Percentiles rank a stretch among this genome's conserved stretches.
Evolutionary conservation across 805 yeast species (phyloP).

Genomic region (Tetrapisispora namnaoensis): DNA sequence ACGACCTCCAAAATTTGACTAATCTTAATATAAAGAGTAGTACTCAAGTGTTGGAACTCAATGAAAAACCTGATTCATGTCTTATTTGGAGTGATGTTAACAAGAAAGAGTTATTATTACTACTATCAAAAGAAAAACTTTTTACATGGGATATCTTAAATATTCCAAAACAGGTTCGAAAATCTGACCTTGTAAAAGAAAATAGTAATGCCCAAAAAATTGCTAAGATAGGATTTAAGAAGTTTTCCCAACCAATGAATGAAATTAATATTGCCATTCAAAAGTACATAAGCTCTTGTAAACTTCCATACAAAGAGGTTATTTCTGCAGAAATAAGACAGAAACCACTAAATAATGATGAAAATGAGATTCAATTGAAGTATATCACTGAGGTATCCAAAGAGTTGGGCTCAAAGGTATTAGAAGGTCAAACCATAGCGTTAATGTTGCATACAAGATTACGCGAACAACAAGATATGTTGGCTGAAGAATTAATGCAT

Average conservation of each 20-base stretch:
- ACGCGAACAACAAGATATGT: constrained; percentile 33
- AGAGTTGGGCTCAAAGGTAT: constrained; percentile 14
- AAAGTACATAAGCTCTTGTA: constrained; percentile 9
- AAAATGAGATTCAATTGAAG: constrained; percentile 22
- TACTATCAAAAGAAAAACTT: neutral
- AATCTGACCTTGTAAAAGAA: neutral
- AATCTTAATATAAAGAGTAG: constrained; percentile 11
- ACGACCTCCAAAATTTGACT: constrained; percentile 11
- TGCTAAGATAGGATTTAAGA: neutral
- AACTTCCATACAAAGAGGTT: constrained; percentile 10
- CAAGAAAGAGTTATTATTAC: neutral
- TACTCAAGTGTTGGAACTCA: neutral
- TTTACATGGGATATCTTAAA: neutral
- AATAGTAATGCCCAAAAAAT: neutral
- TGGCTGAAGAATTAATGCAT: constrained; percentile 32
- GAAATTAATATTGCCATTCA: constrained; percentile 15
- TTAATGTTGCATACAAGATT: constrained; percentile 30
- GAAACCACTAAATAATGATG: constrained; percentile 11
- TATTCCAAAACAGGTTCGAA: too few species aligned
- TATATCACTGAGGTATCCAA: constrained; percentile 17
- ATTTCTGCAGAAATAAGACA: constrained; percentile 19
- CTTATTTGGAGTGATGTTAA: constrained; percentile 4
- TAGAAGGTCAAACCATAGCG: constrained; percentile 27
- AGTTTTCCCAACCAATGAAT: constrained; percentile 15
- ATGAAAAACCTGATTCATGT: neutral